Conservation (phyloP, 257 asterid species). For the Plantago ovata region DNA sequence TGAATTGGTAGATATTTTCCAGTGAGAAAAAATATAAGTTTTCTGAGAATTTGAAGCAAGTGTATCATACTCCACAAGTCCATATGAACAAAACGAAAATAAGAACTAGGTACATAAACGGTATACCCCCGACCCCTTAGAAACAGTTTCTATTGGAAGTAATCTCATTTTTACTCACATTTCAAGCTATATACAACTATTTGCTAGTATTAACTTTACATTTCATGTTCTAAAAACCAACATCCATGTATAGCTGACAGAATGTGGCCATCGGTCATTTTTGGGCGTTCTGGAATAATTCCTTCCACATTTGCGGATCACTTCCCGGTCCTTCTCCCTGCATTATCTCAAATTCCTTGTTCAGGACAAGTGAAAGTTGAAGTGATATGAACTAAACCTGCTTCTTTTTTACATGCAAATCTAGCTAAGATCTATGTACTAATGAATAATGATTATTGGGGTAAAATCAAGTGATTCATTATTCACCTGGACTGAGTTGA, state of each 20-base stretch:
- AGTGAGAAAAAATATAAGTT: too few species aligned
- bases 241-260: not conserved
- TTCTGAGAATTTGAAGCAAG: too few species aligned
- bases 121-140: too few species aligned
- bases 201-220: not conserved
- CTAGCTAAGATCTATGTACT: too few species aligned
- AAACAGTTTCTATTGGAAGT: too few species aligned
- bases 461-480: not conserved
- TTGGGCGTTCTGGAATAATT: slow-evolving; percentile 57
- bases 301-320: slow-evolving; percentile 63
- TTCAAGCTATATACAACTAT: not conserved
- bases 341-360: slow-evolving; percentile 11
- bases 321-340: slow-evolving; percentile 99
- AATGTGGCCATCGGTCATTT: slow-evolving; percentile 17
- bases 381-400: not conserved
- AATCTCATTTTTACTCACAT: not conserved
- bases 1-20: too few species aligned
- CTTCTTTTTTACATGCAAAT: not conserved
- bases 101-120: too few species aligned
- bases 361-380: not conserved
- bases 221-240: not conserved
- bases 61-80: too few species aligned
- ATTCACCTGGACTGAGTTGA: slow-evolving; percentile 76
- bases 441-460: too few species aligned
- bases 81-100: too few species aligned